These are phyloP conservation scores for Aspergillus terreus DNA, from an alignment of 2,329 filamentous ascomycete genomes.

Conservation along the genomic window DNA sequence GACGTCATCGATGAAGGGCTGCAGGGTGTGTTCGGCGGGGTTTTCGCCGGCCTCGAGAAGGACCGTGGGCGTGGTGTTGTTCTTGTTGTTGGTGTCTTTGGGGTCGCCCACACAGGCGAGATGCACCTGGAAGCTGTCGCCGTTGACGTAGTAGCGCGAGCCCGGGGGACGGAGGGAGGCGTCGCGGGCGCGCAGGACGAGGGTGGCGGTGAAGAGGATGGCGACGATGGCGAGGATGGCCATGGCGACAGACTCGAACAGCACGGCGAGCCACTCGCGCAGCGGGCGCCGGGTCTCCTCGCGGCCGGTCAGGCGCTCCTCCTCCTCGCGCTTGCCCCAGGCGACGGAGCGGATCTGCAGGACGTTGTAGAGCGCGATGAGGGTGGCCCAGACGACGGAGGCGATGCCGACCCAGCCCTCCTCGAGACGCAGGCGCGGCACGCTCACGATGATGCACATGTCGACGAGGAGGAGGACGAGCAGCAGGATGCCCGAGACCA, in stretches of 20 bases:
- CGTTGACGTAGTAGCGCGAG: slow-evolving; percentile 74
- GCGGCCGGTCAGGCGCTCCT: slow-evolving; percentile 85
- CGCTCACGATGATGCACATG: slow-evolving; percentile 73
- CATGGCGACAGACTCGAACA: slow-evolving; percentile 70
- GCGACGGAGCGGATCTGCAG: slow-evolving; percentile 75
- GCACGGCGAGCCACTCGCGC: slow-evolving; percentile 77
- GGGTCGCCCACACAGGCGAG: slow-evolving; percentile 75
- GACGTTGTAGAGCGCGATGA: slow-evolving; percentile 77
- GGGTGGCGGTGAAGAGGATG: slow-evolving; percentile 72
- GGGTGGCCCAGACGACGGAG: slow-evolving; percentile 75
- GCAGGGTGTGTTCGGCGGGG: slow-evolving; percentile 73
- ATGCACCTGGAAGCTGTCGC: slow-evolving; percentile 80
- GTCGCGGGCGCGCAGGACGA: slow-evolving; percentile 78
- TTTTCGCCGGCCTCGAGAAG: slow-evolving; percentile 80
- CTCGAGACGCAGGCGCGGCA: slow-evolving; percentile 70
- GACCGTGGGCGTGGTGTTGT: slow-evolving; percentile 64
- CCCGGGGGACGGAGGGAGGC: slow-evolving; percentile 70
- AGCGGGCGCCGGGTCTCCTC: slow-evolving; percentile 79
- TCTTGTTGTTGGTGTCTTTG: slow-evolving; percentile 40
- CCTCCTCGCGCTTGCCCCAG: slow-evolving; percentile 90
- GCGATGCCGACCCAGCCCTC: slow-evolving; percentile 90
- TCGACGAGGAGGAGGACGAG: slow-evolving; percentile 67
- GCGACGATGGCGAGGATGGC: slow-evolving; percentile 64
- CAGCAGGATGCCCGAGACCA: slow-evolving; percentile 67
- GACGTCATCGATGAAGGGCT: slow-evolving; percentile 72